A percentile compares a stretch with the other conserved stretches of the same genome.
These are phyloP conservation scores for Vachellia collinsii DNA, from an alignment of 306 rosid genomes.

Conservation along the genomic window DNA sequence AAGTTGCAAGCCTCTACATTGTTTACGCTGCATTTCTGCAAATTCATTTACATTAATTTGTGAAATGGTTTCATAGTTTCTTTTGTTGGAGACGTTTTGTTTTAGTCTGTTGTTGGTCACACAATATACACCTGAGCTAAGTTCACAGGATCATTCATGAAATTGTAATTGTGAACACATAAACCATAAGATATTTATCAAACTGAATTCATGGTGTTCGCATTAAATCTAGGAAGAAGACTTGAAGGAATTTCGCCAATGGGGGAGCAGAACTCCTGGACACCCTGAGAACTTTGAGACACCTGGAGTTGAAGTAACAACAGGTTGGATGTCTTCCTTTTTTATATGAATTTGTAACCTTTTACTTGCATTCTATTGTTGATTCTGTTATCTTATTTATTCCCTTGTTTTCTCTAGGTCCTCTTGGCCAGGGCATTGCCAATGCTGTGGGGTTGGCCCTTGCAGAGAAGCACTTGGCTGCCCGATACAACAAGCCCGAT, in stretches of 20 bases:
- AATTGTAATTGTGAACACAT: not conserved
- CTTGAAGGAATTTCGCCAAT: conserved; percentile 80
- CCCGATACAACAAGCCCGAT: conserved; percentile 91
- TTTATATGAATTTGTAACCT: not conserved
- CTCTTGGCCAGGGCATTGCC: conserved; percentile 97
- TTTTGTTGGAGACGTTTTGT: not conserved
- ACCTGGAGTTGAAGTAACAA: conserved; percentile 92
- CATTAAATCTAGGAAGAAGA: conserved; percentile 76
- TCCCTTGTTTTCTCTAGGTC: conserved; percentile 62
- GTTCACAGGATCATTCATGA: not conserved
- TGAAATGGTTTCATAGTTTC: not conserved
- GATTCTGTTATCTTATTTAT: conserved; percentile 26
- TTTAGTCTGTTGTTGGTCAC: not conserved
- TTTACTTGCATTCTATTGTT: not conserved
- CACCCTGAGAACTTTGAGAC: conserved; percentile 99
- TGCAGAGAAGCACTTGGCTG: conserved; percentile 97
- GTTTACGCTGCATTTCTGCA: not conserved
- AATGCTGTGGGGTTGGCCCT: conserved; percentile 98
- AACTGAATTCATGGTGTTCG: conserved; percentile 26
- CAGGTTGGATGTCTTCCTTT: conserved; percentile 56
- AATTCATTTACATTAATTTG: conserved; percentile 8
- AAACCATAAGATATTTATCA: conserved; percentile 1
- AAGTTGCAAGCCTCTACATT: not conserved
- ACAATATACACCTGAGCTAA: not conserved
- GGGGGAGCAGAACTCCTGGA: conserved; percentile 97